Conservation (phyloP, 2,329 filamentous ascomycete genomes). For the Phialocephala sp. region DNA sequence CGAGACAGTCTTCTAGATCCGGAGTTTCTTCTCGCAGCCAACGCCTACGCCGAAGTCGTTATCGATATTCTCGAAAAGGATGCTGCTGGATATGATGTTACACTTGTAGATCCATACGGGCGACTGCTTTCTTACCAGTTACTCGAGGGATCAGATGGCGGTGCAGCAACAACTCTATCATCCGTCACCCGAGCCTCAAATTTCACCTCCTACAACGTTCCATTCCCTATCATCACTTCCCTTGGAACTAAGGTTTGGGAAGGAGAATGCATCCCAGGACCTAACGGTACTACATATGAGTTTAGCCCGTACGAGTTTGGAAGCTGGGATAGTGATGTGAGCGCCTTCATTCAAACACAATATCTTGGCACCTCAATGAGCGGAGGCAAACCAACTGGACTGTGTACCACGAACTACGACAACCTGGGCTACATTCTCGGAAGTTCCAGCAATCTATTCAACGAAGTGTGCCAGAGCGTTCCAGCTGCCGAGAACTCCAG, state of each 20-base stretch:
- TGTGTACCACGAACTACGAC: conserved; percentile 54
- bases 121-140: conserved; percentile 35
- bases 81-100: conserved; percentile 37
- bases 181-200: conserved; percentile 43
- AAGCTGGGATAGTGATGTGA: conserved; percentile 63
- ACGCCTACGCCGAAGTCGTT: conserved; percentile 33
- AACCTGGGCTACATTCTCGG: conserved; percentile 54
- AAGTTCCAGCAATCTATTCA: conserved; percentile 51
- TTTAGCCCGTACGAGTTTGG: conserved; percentile 72
- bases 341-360: conserved; percentile 62
- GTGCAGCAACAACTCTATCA: conserved; percentile 33
- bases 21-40: conserved; percentile 41
- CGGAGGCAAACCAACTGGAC: conserved; percentile 49
- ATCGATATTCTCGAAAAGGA: conserved; percentile 39
- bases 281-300: conserved; percentile 67
- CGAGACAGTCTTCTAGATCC: conserved; percentile 46
- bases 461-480: conserved; percentile 30
- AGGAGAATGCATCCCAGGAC: conserved; percentile 45
- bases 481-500: conserved; percentile 28
- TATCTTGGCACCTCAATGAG: conserved; percentile 66
- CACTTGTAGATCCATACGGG: conserved; percentile 36
- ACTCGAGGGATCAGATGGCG: conserved; percentile 26
- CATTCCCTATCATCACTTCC: conserved; percentile 53
- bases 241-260: conserved; percentile 45
- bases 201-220: conserved; percentile 48